Percentiles rank a stretch among this genome's conserved stretches.
phyloP scores from a whole-genome alignment of 2,329 filamentous ascomycete species.

The Hymenoscyphus fraxineus region DNA sequence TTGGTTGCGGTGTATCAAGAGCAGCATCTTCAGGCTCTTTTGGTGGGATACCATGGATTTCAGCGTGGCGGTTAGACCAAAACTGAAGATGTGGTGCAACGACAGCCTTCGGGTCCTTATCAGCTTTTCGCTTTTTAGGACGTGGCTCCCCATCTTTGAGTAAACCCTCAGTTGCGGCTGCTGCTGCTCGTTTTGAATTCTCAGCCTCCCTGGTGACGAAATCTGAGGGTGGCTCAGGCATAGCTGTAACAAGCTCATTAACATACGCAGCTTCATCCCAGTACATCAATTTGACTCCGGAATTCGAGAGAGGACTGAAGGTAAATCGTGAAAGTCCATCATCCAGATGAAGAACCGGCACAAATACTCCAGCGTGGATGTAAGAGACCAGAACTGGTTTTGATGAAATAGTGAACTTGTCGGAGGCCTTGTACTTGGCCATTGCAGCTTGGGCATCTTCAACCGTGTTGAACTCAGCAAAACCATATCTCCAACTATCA shows the following conservation, averaged over 20 bases:
- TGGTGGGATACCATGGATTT: constrained; percentile 53
- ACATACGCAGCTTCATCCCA: constrained; percentile 73
- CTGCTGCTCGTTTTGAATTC: constrained; percentile 37
- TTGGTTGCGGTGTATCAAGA: constrained; percentile 16
- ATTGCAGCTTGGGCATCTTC: constrained; percentile 74
- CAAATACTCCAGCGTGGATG: constrained; percentile 81
- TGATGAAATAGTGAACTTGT: constrained; percentile 74
- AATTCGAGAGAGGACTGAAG: constrained; percentile 68
- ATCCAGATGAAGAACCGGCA: constrained; percentile 63
- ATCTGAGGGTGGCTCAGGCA: constrained; percentile 42
- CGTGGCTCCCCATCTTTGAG: constrained; percentile 38
- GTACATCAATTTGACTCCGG: constrained; percentile 65
- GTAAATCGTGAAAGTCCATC: constrained; percentile 59
- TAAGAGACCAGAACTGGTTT: constrained; percentile 68
- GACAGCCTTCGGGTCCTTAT: constrained; percentile 48
- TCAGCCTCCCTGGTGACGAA: constrained; percentile 29
- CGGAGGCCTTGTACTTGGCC: constrained; percentile 65
- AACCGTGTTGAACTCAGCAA: constrained; percentile 75
- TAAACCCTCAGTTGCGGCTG: constrained; percentile 36
- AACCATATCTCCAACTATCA: constrained; percentile 76
- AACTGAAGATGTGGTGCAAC: constrained; percentile 65
- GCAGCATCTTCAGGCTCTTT: constrained; percentile 38
- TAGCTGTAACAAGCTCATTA: constrained; percentile 58
- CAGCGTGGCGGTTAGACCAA: constrained; percentile 67
- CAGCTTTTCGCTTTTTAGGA: constrained; percentile 54